Evolutionary conservation across 2,329 filamentous ascomycete genomes (phyloP), one percentile per base, ranked within the genome.

Genomic region (Fusarium caatingaense): DNA sequence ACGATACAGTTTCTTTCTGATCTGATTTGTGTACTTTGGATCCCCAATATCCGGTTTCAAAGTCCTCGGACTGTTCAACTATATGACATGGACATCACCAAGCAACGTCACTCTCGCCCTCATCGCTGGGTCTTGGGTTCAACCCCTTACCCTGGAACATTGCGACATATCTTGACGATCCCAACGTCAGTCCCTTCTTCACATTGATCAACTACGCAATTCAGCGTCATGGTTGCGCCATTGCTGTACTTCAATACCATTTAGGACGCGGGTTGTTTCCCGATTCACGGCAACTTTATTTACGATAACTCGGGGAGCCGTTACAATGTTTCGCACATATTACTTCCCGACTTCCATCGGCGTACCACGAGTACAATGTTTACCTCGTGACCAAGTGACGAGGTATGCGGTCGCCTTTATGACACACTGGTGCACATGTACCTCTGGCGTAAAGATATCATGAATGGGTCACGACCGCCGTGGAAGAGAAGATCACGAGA

Each of bases 231-330:
- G 4, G 58, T 86, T 15, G 84, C 84, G 68, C 80, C 88, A n/a
- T 44, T 76, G 9, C 46, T 86, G 28, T 83, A 84, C 47, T 86
- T 85, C 64, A 79, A 78, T 1, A 84, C 84, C 23, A 79, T 81
- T 1, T 79, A 82, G 76, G 81, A 84, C 66, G 81, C 84, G 0
- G 83, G 86, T 5, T 88, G 88, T 60, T 75, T 90, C 18, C 87
- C 88, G 0, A 81, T 89, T 58, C 84, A 87, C 32, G 83, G 83
- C 13, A 84, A 86, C 23, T 80, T 83, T 47, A 83, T 83, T 0
- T 89, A 85, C 63, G 87, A 90, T 76, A 89, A 89, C 61, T 87
- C 83, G 0, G 87, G 85, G 13, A 72, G 73, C 2, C 49, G 76
- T 1, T 89, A 89, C 72, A 83, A 87, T 23, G 83, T 88, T 16